Base-by-base conservation (phyloP, 2,329 filamentous ascomycete genomes). In the Massarina eburnea region DNA sequence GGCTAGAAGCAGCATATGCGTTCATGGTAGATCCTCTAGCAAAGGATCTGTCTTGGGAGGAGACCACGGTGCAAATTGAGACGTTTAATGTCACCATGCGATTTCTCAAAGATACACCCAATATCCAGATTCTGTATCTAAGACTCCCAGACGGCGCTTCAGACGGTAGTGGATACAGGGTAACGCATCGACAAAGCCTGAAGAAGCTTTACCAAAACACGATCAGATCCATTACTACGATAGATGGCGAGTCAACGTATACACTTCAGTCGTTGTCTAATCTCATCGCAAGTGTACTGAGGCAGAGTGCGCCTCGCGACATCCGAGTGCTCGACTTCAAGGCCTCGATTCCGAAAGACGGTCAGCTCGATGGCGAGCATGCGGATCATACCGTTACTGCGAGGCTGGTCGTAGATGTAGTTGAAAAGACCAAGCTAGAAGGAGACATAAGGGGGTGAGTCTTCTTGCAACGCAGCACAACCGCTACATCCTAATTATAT, bases 341-440 rank as follows among this genome's bases (percentile, higher is more conserved):
- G 41, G 54, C 55, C 4, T 20, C 35, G 1, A 38, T 61, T 14
- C 45, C 55, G 0, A 40, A 52, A 2, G 43, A 51, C 2, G 39
- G 49, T 2, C 37, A 58, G 4, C 46, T 39, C 36, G 34, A 36
- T n/a, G 48, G 42, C 24, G 61, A 66, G 24, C 61, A 67, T 42
- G 44, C 57, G 3, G 63, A 65, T 30, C 63, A 61, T 17, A 43
- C 54, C 8, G 46, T 59, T 7, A 59, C 61, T 32, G 64, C 62
- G 1, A 53, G 56, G 30, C 37, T 67, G 5, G 62, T 64, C 5
- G 45, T 52, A n/a, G 57, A 63, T 12, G 55, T 57, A 2, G 33
- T 63, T 27, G 47, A 54, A 21, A 26, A 39, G 12, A 34, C 54
- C 27, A 46, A 52, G 4, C 49, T 59, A 10, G 26, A 27, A 1